Percentiles rank a stretch among this genome's conserved stretches.
phyloP scores from a whole-genome alignment of 306 rosid species.

The Medicago lupulina region DNA sequence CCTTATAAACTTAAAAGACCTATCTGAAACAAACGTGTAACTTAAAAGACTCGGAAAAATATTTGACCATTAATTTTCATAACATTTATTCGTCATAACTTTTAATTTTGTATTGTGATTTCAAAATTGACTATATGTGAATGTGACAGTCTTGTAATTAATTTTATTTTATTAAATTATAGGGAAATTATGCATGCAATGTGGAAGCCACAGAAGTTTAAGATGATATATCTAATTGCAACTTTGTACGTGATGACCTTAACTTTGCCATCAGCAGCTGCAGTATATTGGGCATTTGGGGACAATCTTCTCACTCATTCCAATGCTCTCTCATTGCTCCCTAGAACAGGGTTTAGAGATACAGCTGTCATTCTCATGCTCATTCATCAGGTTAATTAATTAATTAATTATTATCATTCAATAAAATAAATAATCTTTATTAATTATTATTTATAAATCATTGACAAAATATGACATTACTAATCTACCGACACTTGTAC shows the following conservation, averaged over 20 bases:
- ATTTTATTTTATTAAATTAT: conserved; percentile 21
- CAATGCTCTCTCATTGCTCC: conserved; percentile 89
- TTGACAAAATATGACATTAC: not conserved
- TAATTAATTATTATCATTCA: conserved; percentile 4
- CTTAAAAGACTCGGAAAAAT: too few species aligned
- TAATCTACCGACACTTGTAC: not conserved
- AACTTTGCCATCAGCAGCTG: conserved; percentile 91
- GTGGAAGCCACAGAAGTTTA: conserved; percentile 99
- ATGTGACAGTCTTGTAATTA: conserved; percentile 32
- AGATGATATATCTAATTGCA: conserved; percentile 86
- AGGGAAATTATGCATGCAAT: conserved; percentile 99
- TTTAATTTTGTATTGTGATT: conserved; percentile 18
- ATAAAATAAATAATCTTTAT: not conserved
- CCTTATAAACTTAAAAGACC: too few species aligned
- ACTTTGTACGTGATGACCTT: conserved; percentile 89
- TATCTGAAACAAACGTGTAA: too few species aligned
- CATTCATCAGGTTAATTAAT: conserved; percentile 80
- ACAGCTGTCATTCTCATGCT: conserved; percentile 92
- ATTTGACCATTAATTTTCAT: not conserved
- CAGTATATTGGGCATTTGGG: conserved; percentile 98
- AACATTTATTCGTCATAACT: not conserved
- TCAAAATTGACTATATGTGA: not conserved
- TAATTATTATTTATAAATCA: too few species aligned
- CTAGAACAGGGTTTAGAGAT: conserved; percentile 77
- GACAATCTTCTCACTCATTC: conserved; percentile 88